These are phyloP conservation scores for Phytophthora litchii DNA, from an alignment of 352 stramenopile species.

Conservation along the genomic window DNA sequence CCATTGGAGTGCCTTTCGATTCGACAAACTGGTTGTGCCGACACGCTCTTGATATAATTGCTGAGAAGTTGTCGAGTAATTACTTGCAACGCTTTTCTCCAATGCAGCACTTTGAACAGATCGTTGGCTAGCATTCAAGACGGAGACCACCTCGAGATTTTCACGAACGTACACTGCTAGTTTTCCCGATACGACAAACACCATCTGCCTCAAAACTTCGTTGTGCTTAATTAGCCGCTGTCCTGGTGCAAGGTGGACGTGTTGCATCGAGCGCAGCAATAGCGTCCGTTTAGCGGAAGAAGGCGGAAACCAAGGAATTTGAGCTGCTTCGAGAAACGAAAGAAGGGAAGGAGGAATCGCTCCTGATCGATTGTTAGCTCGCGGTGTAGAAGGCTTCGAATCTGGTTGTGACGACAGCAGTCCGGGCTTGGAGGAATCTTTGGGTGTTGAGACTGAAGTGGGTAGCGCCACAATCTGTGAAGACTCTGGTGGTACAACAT, in stretches of 20 bases:
- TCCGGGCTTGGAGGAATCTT: neutral
- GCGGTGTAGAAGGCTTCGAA: neutral
- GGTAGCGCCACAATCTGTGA: neutral
- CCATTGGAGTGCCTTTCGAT: constrained; percentile 22
- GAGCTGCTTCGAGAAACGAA: constrained; percentile 33
- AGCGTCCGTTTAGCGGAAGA: constrained; percentile 45
- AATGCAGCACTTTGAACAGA: constrained; percentile 62
- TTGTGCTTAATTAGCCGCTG: constrained; percentile 47
- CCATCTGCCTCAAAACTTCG: constrained; percentile 49
- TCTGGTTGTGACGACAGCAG: neutral
- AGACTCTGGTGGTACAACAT: neutral
- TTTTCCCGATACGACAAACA: constrained; percentile 54
- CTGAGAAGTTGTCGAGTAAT: constrained; percentile 73
- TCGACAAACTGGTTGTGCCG: constrained; percentile 1
- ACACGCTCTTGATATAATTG: constrained; percentile 47
- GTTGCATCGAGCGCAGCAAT: constrained; percentile 40
- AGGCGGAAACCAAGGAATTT: constrained; percentile 37
- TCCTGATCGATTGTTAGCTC: neutral
- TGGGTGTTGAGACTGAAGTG: neutral
- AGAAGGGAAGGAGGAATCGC: constrained; percentile 27
- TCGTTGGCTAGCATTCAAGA: constrained; percentile 59
- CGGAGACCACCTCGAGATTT: constrained; percentile 42
- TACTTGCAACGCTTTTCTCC: constrained; percentile 63
- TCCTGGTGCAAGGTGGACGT: constrained; percentile 36
- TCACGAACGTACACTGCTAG: constrained; percentile 49